Base-by-base conservation (phyloP, 2,329 filamentous ascomycete species). In the Diaporthe ampelina region DNA sequence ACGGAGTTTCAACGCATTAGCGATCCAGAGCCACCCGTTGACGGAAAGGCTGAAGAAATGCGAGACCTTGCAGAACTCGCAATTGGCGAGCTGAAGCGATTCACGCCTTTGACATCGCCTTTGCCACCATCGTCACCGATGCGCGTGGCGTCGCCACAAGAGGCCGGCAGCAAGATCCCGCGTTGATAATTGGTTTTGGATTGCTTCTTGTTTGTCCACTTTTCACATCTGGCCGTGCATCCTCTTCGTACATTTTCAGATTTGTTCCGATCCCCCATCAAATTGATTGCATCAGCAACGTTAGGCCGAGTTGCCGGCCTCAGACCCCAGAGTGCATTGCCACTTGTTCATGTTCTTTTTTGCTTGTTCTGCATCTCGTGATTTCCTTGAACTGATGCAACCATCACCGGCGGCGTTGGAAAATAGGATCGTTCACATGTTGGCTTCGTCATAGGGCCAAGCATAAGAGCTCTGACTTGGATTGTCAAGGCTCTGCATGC, bases 51-150 rank as follows among this genome's bases (percentile, higher is more conserved):
- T 29, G 58, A 74, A 32, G 73, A 69, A 29, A 52, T 73, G 57
- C 63, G 56, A 11, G 70, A 73, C 40, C 43, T 67, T 7, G 71
- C 70, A 15, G 74, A 73, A 70, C 15, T 73, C n/a, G 73, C 70
- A 11, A 73, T 69, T 17, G 70, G 13, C 19, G 48, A 58, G 37
- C 50, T 45, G 29, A 73, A 65, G 21, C 68, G 48, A 26, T 73
- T 58, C 19, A 59, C 63, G 9, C 70, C 73, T 15, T 43, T 73
- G 35, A 56, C 56, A 35, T 70, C 70, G 15, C 73, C 68, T 13
- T 24, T 61, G 32, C 45, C 37, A 9, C 72, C 54, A 13, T 21
- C 29, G 17, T 65, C 73, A 52, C 70, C 54, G 11, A 54, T 17
- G 32, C 48, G 32, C 10, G 9, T 54, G 7, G 63, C 32, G n/a